Conservation (phyloP, 352 stramenopile genomes). For the Pythium dissotocum region DNA sequence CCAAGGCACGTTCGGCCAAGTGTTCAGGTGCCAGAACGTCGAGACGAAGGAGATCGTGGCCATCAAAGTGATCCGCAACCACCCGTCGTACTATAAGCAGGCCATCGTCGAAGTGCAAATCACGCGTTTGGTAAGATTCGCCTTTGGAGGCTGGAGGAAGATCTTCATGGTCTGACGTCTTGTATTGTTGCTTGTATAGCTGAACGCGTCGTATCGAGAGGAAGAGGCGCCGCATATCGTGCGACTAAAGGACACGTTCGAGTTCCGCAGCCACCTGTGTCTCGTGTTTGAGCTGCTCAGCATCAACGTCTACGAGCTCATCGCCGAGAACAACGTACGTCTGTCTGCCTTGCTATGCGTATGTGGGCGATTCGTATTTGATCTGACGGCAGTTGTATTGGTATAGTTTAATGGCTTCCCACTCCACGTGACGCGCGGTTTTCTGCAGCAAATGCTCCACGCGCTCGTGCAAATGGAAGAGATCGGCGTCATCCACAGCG, state of each 20-base stretch:
- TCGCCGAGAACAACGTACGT: conserved; percentile 87
- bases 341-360: background rate
- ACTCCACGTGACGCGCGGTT: conserved; percentile 89
- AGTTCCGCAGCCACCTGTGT: conserved; percentile 92
- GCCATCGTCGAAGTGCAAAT: conserved; percentile 94
- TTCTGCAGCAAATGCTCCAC: conserved; percentile 92
- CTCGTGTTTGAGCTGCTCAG: conserved; percentile 94
- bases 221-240: conserved; percentile 72
- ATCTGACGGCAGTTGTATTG: background rate
- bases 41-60: conserved; percentile 82
- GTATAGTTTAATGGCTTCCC: conserved; percentile 75
- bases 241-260: conserved; percentile 89
- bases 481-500: conserved; percentile 96
- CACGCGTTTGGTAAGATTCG: conserved; percentile 70
- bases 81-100: conserved; percentile 91
- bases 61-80: conserved; percentile 97
- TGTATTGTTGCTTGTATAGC: conserved; percentile 12
- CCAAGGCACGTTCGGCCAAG: conserved; percentile 76
- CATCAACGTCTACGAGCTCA: conserved; percentile 94
- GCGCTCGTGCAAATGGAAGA: conserved; percentile 79
- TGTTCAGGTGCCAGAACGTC: conserved; percentile 46
- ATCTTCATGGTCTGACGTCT: background rate
- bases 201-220: conserved; percentile 31
- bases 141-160: background rate
- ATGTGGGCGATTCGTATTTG: background rate